Evolutionary conservation across 345 rosid species (phyloP), one percentile per base, ranked within the genome.

Genomic region (Carallia brachiata): DNA sequence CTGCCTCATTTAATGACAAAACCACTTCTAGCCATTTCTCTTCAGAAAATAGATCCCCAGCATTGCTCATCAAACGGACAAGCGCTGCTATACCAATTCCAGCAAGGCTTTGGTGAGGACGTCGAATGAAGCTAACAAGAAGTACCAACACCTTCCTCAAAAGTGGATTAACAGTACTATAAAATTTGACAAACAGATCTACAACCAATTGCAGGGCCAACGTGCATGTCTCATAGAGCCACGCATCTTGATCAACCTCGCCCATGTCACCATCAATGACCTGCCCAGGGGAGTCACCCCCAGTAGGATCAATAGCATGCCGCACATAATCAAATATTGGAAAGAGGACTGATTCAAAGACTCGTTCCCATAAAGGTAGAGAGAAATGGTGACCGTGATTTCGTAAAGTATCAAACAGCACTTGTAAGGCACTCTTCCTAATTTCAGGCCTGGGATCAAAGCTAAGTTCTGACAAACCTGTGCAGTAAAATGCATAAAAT

Each of bases 191-290:
- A 81, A 95, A 95, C 72, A 95, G 97, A 90, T 95, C 99, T 61
- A 95, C 99, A 47, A 95, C 99, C 72, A 95, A 82, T 80, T 95
- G 96, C 52, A 95, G 90, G 76, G 99, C 97, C 82, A 95, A 77
- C n/a, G 99, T 95, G 82, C 99, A 92, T n/a, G 99, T 95, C 87
- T 92, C 99, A 61, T 95, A 95, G 40, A 95, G 92, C 99, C 99
- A 95, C 54, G 96, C 90, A 85, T 95, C 99, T 81, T 88, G 99
- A 77, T 95, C 98, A 61, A 85, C 90, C 79, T 90, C 99, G 66
- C 77, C 89, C 6, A 59, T 62, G 61, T 86, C 92, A 75, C 80
- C 72, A 77, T 80, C 87, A 63, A 70, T 79, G 75, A 78, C 96
- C 70, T 83, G 91, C 47, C 78, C 92, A 32, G 84, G 84, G 59